These are phyloP conservation scores for Apophysomyces variabilis DNA, from an alignment of 371 early-diverging fungal species.

Conservation along the genomic window DNA sequence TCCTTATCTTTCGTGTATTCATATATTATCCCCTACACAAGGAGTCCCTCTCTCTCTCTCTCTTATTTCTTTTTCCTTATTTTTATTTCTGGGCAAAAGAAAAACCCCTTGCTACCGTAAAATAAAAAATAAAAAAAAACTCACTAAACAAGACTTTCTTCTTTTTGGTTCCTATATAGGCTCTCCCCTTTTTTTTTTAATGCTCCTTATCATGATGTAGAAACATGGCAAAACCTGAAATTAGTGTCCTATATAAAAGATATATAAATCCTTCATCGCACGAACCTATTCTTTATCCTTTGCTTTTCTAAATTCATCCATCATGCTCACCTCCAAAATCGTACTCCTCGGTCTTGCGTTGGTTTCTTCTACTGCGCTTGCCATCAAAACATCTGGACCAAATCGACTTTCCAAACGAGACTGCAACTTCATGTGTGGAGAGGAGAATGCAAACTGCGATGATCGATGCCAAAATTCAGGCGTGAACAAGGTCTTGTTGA, in stretches of 20 bases:
- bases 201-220: too few relatives aligned
- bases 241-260: too few relatives aligned
- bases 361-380: background rate
- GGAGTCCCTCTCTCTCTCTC: background rate
- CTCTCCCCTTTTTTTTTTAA: background rate
- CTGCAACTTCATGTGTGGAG: constrained; percentile 15
- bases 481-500: constrained; percentile 3
- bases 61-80: background rate
- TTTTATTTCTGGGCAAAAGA: background rate
- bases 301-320: background rate
- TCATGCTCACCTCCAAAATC: background rate
- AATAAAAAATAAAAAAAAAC: background rate
- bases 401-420: constrained; percentile 20
- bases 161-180: background rate
- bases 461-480: background rate
- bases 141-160: background rate
- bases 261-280: background rate
- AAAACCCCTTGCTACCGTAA: background rate
- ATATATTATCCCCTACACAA: too few relatives aligned
- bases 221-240: too few relatives aligned
- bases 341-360: background rate
- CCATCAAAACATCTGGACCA: constrained; percentile 6
- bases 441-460: constrained; percentile 9
- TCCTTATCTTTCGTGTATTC: too few relatives aligned
- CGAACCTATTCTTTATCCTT: background rate